phyloP scores from a whole-genome alignment of 78 protist genomes.

The Chrysochromulina parva region DNA sequence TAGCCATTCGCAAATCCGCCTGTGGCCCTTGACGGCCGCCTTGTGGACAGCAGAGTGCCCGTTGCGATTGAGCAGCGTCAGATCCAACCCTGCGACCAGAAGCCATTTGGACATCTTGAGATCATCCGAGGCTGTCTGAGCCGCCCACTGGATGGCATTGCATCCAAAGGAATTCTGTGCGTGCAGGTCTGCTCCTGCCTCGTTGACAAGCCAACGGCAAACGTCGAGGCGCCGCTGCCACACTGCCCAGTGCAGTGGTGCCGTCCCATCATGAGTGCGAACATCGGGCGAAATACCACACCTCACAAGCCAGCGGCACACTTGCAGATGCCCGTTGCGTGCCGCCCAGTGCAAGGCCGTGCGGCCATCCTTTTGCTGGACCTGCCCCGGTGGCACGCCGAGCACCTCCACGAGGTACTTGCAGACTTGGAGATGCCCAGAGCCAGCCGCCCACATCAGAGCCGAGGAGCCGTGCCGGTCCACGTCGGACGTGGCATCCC shows the following conservation, averaged over 20 bases:
- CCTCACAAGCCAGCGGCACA: conserved; percentile 9
- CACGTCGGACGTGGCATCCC: background rate
- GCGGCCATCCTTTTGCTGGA: background rate
- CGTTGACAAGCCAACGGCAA: background rate
- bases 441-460: conserved; percentile 32
- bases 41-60: conserved; percentile 27
- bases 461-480: conserved; percentile 23
- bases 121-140: background rate
- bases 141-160: conserved; percentile 43
- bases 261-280: conserved; percentile 3
- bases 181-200: conserved; percentile 17
- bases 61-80: background rate
- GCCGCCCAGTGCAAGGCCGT: conserved; percentile 42
- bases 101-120: background rate
- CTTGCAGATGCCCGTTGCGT: background rate
- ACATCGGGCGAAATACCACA: background rate
- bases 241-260: conserved; percentile 27
- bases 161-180: conserved; percentile 13
- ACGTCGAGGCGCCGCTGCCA: background rate
- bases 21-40: conserved; percentile 1
- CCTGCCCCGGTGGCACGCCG: background rate
- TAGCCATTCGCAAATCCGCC: conserved; percentile 6
- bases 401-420: background rate
- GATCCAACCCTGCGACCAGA: background rate
- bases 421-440: background rate